These are phyloP conservation scores for Huntiella abstrusa DNA, from an alignment of 2,329 filamentous ascomycete genomes.

Conservation along the genomic window DNA sequence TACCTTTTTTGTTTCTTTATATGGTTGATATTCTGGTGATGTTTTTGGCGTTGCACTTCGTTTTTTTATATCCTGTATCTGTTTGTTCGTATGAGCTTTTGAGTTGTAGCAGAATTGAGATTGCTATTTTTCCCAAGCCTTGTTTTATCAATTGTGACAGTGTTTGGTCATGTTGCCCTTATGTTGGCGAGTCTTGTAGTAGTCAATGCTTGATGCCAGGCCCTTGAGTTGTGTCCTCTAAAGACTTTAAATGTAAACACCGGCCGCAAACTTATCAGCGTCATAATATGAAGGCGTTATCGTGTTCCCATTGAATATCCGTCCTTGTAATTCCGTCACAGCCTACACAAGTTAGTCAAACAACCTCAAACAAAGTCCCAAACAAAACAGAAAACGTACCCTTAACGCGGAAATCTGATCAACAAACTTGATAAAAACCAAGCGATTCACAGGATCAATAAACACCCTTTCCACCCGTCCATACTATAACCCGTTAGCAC, in stretches of 20 bases:
- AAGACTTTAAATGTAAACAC: slow-evolving; percentile 26
- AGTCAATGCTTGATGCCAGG: too few species aligned
- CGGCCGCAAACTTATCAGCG: slow-evolving; percentile 60
- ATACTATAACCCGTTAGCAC: slow-evolving; percentile 34
- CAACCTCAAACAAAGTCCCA: background rate
- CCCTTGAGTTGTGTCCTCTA: too few species aligned
- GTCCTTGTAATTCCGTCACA: slow-evolving; percentile 73
- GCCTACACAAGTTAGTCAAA: slow-evolving; percentile 33
- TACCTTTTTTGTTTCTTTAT: slow-evolving; percentile 5
- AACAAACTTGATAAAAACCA: slow-evolving; percentile 89
- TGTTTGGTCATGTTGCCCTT: too few species aligned
- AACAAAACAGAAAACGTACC: slow-evolving; percentile 30
- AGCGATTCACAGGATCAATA: slow-evolving; percentile 43
- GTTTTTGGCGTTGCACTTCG: background rate
- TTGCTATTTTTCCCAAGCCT: too few species aligned
- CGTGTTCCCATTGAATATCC: slow-evolving; percentile 71
- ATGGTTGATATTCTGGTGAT: background rate
- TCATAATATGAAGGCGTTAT: slow-evolving; percentile 75
- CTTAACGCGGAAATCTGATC: slow-evolving; percentile 66
- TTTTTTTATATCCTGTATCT: background rate
- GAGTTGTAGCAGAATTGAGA: too few species aligned
- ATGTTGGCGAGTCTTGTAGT: too few species aligned
- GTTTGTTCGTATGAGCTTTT: background rate
- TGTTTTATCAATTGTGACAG: too few species aligned
- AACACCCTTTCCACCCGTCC: slow-evolving; percentile 65